Conservation (phyloP, 2,329 filamentous ascomycete genomes). For the Arthrobotrys megalospora region DNA sequence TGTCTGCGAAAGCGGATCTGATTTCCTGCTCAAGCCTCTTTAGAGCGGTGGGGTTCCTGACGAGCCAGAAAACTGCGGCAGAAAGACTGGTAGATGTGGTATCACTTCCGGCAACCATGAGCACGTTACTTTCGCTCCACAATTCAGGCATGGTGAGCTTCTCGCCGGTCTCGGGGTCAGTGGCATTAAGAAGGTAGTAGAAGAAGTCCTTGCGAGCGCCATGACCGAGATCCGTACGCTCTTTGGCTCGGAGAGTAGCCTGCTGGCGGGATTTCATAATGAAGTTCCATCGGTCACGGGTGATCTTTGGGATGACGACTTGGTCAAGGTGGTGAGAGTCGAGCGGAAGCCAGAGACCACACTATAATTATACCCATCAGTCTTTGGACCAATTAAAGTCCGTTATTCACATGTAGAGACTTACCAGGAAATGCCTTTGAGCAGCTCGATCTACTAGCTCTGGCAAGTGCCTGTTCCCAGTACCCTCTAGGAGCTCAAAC, state of each 20-base stretch:
- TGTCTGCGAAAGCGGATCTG: slow-evolving; percentile 70
- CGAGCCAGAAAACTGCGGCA: slow-evolving; percentile 76
- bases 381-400: background rate
- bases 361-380: slow-evolving; percentile 68
- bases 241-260: slow-evolving; percentile 63
- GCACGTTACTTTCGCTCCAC: slow-evolving; percentile 79
- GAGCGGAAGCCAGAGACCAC: slow-evolving; percentile 79
- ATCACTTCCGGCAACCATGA: slow-evolving; percentile 72
- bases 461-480: slow-evolving; percentile 70
- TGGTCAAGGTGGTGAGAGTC: slow-evolving; percentile 78
- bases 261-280: slow-evolving; percentile 77
- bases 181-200: slow-evolving; percentile 72
- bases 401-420: slow-evolving; percentile 50
- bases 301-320: slow-evolving; percentile 77
- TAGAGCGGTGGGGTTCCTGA: slow-evolving; percentile 71
- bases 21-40: slow-evolving; percentile 71
- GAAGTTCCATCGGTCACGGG: slow-evolving; percentile 77
- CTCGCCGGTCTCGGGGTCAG: slow-evolving; percentile 79
- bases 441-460: slow-evolving; percentile 69
- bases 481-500: slow-evolving; percentile 70
- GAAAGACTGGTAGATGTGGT: slow-evolving; percentile 78
- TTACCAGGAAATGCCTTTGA: slow-evolving; percentile 69
- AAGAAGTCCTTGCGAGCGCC: slow-evolving; percentile 69
- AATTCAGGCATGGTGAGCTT: slow-evolving; percentile 78
- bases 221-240: slow-evolving; percentile 68